Evolutionary conservation across 2,329 filamentous ascomycete genomes (phyloP).

Genomic region (Monilinia fructigena): DNA sequence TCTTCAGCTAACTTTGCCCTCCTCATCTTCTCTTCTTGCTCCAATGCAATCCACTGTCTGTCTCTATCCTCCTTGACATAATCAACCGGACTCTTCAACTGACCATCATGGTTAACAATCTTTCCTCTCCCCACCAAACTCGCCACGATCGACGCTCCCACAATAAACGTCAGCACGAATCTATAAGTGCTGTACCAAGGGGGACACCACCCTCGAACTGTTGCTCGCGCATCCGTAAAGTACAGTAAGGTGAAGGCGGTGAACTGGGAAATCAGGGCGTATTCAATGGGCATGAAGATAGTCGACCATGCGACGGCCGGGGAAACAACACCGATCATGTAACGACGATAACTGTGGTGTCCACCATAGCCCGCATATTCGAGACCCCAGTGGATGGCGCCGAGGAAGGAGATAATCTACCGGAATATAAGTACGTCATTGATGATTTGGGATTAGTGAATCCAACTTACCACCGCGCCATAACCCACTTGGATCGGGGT

Average conservation of each 20-base stretch:
- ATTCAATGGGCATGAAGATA: slow-evolving; percentile 77
- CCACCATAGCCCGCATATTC: slow-evolving; percentile 73
- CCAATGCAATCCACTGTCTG: slow-evolving; percentile 36
- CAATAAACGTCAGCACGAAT: slow-evolving; percentile 87
- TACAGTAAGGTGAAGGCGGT: slow-evolving; percentile 81
- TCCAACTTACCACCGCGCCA: slow-evolving; percentile 69
- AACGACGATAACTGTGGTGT: slow-evolving; percentile 72
- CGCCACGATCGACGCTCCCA: slow-evolving; percentile 77
- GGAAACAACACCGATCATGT: slow-evolving; percentile 77
- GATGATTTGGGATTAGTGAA: background rate
- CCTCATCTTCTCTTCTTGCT: slow-evolving; percentile 37
- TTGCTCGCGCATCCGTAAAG: slow-evolving; percentile 75
- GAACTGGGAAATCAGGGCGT: slow-evolving; percentile 84
- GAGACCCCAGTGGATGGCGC: slow-evolving; percentile 89
- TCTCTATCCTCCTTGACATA: slow-evolving; percentile 37
- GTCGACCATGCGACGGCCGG: slow-evolving; percentile 88
- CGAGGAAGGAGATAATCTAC: slow-evolving; percentile 87
- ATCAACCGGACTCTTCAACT: slow-evolving; percentile 37
- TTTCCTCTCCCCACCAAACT: slow-evolving; percentile 81
- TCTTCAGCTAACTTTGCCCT: slow-evolving; percentile 26
- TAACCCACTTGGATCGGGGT: slow-evolving; percentile 90
- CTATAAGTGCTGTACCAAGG: slow-evolving; percentile 86
- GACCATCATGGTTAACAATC: slow-evolving; percentile 37
- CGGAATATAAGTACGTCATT: slow-evolving; percentile 21
- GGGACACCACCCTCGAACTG: slow-evolving; percentile 74